phyloP scores from a whole-genome alignment of 805 yeast species.

The Wickerhamomyces queroliae region DNA sequence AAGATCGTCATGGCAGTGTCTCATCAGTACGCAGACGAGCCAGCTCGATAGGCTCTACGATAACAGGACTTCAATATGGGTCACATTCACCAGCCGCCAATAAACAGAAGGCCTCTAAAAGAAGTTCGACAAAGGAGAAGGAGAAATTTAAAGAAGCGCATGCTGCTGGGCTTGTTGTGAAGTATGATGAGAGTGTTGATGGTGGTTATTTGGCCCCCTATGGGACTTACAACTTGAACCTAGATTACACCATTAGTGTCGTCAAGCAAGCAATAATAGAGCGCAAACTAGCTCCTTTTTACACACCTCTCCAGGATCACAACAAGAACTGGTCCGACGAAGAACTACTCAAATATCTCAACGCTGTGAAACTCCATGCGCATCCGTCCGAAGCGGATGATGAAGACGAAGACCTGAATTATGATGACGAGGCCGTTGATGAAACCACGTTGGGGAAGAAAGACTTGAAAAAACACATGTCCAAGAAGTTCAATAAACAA shows the following conservation, averaged over 20 bases:
- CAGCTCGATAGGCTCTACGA: conserved; percentile 9
- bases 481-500: conserved; percentile 33
- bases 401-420: conserved; percentile 55
- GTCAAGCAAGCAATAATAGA: conserved; percentile 68
- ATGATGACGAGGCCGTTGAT: conserved; percentile 49
- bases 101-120: conserved; percentile 19
- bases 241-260: conserved; percentile 66
- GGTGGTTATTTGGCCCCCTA: conserved; percentile 93
- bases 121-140: conserved; percentile 46
- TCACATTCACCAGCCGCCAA: conserved; percentile 1
- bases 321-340: conserved; percentile 67
- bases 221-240: conserved; percentile 72
- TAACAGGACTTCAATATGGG: conserved; percentile 6
- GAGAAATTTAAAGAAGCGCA: conserved; percentile 48
- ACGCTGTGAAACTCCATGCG: conserved; percentile 52
- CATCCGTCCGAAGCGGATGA: conserved; percentile 43
- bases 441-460: conserved; percentile 30
- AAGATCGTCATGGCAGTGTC: conserved; percentile 24
- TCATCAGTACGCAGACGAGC: conserved; percentile 12
- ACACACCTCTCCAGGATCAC: conserved; percentile 79
- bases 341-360: conserved; percentile 50
- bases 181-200: conserved; percentile 69
- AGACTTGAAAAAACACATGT: conserved; percentile 37
- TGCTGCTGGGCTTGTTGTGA: conserved; percentile 51
- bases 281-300: conserved; percentile 83